These are phyloP conservation scores for Mortierella sp. DNA, from an alignment of 371 early-diverging fungal species.

Conservation along the genomic window DNA sequence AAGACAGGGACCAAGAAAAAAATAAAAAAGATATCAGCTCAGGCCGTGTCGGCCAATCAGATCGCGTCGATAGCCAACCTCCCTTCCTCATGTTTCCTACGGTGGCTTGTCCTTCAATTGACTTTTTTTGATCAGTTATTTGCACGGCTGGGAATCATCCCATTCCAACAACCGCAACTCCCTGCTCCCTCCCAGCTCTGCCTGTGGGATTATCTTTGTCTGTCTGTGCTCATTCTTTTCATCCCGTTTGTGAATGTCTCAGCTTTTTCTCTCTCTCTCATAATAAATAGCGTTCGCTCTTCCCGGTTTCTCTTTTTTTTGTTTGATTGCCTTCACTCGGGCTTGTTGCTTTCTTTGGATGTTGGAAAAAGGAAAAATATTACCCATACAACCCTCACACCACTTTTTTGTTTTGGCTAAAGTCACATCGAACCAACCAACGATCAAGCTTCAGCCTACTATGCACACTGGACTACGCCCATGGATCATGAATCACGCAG, in stretches of 20 bases:
- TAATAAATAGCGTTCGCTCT: too few species aligned
- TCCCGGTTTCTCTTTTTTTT: background rate
- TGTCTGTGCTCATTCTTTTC: slow-evolving; percentile 5
- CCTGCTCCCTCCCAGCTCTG: background rate
- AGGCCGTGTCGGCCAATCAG: slow-evolving; percentile 47
- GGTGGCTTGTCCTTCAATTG: slow-evolving; percentile 19
- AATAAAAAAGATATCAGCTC: slow-evolving; percentile 48
- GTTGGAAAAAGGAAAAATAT: background rate
- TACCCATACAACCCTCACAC: slow-evolving; percentile 4
- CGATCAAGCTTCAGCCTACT: too few species aligned
- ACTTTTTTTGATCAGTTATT: slow-evolving; percentile 21
- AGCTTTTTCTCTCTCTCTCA: background rate
- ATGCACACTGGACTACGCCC: slow-evolving; percentile 8
- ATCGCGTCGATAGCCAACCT: slow-evolving; percentile 11
- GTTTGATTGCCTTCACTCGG: too few species aligned
- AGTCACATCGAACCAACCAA: too few species aligned
- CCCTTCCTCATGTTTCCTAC: background rate
- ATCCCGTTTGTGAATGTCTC: slow-evolving; percentile 9
- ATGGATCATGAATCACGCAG: background rate
- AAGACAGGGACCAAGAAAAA: background rate
- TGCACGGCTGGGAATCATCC: background rate
- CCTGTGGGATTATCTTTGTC: background rate
- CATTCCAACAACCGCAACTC: background rate
- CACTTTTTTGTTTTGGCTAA: slow-evolving; percentile 9
- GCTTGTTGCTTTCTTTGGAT: slow-evolving; percentile 11